A percentile compares a stretch with the other conserved stretches of the same genome.
These are phyloP conservation scores for Limtongozyma cylindracea DNA, from an alignment of 805 yeast species.

Conservation along the genomic window DNA sequence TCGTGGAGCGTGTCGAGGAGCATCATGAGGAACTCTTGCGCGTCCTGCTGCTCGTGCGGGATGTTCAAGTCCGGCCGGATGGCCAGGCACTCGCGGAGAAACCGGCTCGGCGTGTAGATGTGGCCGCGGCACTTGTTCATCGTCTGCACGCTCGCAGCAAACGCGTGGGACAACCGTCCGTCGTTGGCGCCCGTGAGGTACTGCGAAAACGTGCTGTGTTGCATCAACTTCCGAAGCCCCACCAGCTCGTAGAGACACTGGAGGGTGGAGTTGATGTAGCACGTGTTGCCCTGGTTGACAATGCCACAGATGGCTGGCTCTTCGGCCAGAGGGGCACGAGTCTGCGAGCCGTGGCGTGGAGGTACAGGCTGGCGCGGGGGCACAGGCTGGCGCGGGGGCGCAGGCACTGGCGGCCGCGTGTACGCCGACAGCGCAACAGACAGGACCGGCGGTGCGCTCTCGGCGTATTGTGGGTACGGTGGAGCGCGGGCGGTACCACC, in stretches of 20 bases:
- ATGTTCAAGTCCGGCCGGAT: slow-evolving; percentile 43
- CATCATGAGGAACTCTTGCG: slow-evolving; percentile 51
- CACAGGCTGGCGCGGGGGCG: too few species aligned
- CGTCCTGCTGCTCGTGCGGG: slow-evolving; percentile 61
- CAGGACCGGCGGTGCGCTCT: too few species aligned
- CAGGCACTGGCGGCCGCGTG: too few species aligned
- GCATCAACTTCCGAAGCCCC: slow-evolving; percentile 10
- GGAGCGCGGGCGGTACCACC: too few species aligned
- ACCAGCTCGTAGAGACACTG: slow-evolving; percentile 39
- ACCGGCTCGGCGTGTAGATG: slow-evolving; percentile 38
- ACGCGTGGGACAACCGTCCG: slow-evolving; percentile 16
- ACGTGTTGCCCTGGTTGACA: slow-evolving; percentile 54
- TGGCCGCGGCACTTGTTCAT: slow-evolving; percentile 33
- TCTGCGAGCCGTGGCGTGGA: too few species aligned
- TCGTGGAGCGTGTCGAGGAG: slow-evolving; percentile 43
- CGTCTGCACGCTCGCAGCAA: slow-evolving; percentile 26
- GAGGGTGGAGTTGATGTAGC: slow-evolving; percentile 51
- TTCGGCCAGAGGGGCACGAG: too few species aligned
- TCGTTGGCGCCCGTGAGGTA: too few species aligned
- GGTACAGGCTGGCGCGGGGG: too few species aligned
- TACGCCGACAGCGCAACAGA: too few species aligned
- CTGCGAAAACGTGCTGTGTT: slow-evolving; percentile 2
- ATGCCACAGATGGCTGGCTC: too few species aligned
- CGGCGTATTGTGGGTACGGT: too few species aligned
- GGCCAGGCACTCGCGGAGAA: slow-evolving; percentile 21